Evolutionary conservation across 805 yeast genomes (phyloP).

Genomic region (Yarrowia sp.): DNA sequence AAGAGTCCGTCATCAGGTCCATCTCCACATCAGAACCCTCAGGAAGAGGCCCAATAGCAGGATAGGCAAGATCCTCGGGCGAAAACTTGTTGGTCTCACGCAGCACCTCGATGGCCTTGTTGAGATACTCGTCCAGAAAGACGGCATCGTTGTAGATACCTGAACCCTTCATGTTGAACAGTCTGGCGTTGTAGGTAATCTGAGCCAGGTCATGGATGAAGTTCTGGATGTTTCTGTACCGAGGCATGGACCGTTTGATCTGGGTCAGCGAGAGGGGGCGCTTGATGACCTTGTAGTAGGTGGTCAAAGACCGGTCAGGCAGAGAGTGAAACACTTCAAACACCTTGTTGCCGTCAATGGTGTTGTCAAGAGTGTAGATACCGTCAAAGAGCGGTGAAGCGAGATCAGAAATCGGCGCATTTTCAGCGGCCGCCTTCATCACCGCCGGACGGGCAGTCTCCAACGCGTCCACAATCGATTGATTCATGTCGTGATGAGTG

Average conservation of each 20-base stretch:
- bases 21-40: constrained; percentile 42
- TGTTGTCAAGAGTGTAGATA: constrained; percentile 37
- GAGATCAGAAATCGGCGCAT: constrained; percentile 21
- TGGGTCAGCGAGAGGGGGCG: constrained; percentile 81
- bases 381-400: constrained; percentile 37
- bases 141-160: constrained; percentile 67
- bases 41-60: constrained; percentile 70
- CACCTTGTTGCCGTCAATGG: constrained; percentile 45
- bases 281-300: constrained; percentile 74
- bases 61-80: constrained; percentile 47
- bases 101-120: constrained; percentile 50
- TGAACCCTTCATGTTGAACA: constrained; percentile 71
- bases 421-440: constrained; percentile 2
- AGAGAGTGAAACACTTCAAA: constrained; percentile 64
- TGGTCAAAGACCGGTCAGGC: constrained; percentile 70
- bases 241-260: constrained; percentile 42
- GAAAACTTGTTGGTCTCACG: constrained; percentile 43
- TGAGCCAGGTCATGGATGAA: constrained; percentile 78
- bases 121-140: constrained; percentile 53
- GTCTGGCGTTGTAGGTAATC: constrained; percentile 86
- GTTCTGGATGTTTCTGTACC: constrained; percentile 48
- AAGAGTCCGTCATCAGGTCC: constrained; percentile 35
- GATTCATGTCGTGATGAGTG: not conserved
- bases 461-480: constrained; percentile 21
- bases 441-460: constrained; percentile 16